Evolutionary conservation across 2,329 filamentous ascomycete genomes (phyloP).

Genomic region (Cercospora sp.): DNA sequence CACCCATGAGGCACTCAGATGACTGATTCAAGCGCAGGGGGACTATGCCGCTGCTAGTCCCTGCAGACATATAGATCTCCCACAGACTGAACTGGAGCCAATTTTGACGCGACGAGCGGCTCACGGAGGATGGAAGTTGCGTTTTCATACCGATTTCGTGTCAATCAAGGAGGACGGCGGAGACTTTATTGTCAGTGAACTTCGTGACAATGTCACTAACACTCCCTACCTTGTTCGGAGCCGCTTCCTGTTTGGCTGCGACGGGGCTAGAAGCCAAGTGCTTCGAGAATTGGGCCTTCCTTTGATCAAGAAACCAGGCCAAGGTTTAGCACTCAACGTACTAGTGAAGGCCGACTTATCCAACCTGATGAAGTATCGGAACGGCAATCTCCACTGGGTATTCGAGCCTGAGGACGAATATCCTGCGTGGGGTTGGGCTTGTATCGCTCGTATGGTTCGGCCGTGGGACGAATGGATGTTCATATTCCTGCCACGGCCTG

Average conservation of each 20-base stretch:
- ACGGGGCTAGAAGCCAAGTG: constrained; percentile 50
- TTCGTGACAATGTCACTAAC: no score
- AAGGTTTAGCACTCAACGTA: constrained; percentile 30
- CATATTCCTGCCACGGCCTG: constrained; percentile 30
- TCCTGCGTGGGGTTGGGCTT: not conserved
- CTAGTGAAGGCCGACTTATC: constrained; percentile 52
- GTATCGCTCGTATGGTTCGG: constrained; percentile 54
- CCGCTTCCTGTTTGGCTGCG: constrained; percentile 53
- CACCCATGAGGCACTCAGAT: not conserved
- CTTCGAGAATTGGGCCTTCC: constrained; percentile 47
- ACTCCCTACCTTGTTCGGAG: no score
- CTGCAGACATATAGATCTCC: constrained; percentile 46
- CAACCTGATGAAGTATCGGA: constrained; percentile 48
- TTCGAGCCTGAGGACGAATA: constrained; percentile 28
- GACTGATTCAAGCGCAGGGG: constrained; percentile 30
- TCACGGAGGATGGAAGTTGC: constrained; percentile 41
- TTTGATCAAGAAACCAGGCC: constrained; percentile 39
- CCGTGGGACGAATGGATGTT: constrained; percentile 59
- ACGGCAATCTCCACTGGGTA: constrained; percentile 60
- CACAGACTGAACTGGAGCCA: constrained; percentile 47
- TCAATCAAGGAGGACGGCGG: constrained; percentile 39
- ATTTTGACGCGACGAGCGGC: constrained; percentile 43
- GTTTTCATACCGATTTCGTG: constrained; percentile 33
- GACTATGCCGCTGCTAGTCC: constrained; percentile 44
- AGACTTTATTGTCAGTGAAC: no score